Base-by-base conservation (phyloP, 1,139 yeast genomes). In the Meyerozyma smithsonii region DNA sequence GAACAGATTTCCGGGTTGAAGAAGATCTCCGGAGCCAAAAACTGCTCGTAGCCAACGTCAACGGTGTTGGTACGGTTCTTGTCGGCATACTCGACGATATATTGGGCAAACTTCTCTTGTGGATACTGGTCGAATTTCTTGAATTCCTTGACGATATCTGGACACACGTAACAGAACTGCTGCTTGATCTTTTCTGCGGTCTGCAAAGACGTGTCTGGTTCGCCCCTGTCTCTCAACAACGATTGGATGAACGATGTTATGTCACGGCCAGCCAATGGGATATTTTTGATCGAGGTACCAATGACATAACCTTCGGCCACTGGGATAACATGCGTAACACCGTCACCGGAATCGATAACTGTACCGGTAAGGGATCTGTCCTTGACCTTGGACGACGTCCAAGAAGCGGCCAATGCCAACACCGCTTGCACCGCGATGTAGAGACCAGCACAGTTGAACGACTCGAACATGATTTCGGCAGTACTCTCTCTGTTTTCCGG, bases 371-470 rank as follows among this genome's bases (percentile, higher is more conserved):
- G 73, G 1, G 97, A 88, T 63, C 97, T 80, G 57, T 92, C 98
- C 46, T 84, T 84, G 28, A 89, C 97, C 61, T 92, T 92, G 25
- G 95, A 81, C 8, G 96, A 87, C 8, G 98, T 92, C 99, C 99
- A 92, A 7, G 97, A 89, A 2, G 98, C 98, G 5, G 99, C 99
- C 54, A 92, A 75, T 1, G 99, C 99, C 50, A 92, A 74, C 38
- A 92, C 98, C 0, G 99, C 99, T 68, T 92, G 99, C 8, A 92
- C 99, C 4, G 98, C 98, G 58, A 92, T 92, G 65, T 92, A 94
- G 46, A 92, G 72, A 43, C 99, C 99, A 16, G 97, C 97, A 67
- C 99, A 92, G 62, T 94, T 92, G 76, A 92, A 92, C 21, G 96
- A 83, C 66, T 92, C 99, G 68, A 92, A 92, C 95, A 92, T 92